Evolutionary conservation across 2,329 filamentous ascomycete genomes (phyloP), one percentile per base, ranked within the genome.

Genomic region (Pseudopyrenochaeta lycopersici): DNA sequence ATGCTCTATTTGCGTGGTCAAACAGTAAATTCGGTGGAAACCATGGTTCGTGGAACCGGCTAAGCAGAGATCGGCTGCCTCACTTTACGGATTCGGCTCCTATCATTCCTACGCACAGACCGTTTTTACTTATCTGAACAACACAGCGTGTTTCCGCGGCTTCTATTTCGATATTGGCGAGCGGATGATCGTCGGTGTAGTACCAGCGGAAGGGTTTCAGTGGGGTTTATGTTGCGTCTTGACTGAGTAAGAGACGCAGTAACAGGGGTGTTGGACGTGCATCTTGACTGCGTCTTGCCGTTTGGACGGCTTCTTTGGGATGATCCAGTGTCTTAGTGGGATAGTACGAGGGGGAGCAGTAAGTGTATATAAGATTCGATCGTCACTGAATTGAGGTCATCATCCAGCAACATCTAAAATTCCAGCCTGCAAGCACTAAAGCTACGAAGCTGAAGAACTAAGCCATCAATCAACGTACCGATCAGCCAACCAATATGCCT

Each of bases 401-500:
- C 18, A 27, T 17, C n/a, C 17, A 14, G 15, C 38, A 23, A 23
- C 9, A 40, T 23, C 18, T 7, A 15, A 4, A 47, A 7, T 21
- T n/a, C n/a, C 18, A 36, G n/a, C 15, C 20, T 23, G 3, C 12
- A 27, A 27, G 27, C 5, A 42, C 7, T 18, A 23, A 40, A 10
- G 17, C 18, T 40, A 23, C 38, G n/a, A 36, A 17, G 33, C 7
- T n/a, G 10, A 17, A 2, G 23, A 46, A n/a, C 47, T 27, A 27
- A 51, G 20, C 39, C 48, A 27, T 27, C 38, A 40, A 43, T 18
- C 18, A 40, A 42, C 42, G 10, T 15, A 15, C 23, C 23, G 9
- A 27, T 9, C 23, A 9, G 9, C 4, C 23, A 46, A 38, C 31
- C 57, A 70, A 56, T 42, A 76, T 76, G 73, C 60, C 74, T 46